A percentile compares a stretch with the other conserved stretches of the same genome.
phyloP scores from a whole-genome alignment of 805 yeast species.

The Saccharomycopsis babjevae region DNA sequence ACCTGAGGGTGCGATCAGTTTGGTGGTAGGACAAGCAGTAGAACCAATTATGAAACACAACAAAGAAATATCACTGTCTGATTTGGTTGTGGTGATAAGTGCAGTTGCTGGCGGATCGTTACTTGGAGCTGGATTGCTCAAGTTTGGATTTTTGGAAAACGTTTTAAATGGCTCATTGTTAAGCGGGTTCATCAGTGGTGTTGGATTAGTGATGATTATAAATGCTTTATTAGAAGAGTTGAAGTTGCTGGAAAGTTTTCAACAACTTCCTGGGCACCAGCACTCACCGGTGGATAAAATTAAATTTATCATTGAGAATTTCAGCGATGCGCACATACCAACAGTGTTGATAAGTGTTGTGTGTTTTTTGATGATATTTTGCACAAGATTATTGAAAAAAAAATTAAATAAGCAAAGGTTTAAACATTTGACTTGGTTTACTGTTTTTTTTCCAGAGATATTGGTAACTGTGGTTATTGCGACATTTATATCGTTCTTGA shows the following conservation, averaged over 20 bases:
- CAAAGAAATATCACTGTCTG: conserved; percentile 33
- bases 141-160: conserved; percentile 79
- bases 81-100: conserved; percentile 57
- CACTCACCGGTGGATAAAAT: conserved; percentile 68
- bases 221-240: conserved; percentile 66
- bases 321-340: conserved; percentile 35
- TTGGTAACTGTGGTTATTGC: conserved; percentile 58
- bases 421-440: conserved; percentile 22
- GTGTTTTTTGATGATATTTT: conserved; percentile 38
- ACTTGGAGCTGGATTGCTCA: conserved; percentile 63
- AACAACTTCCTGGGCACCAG: conserved; percentile 39
- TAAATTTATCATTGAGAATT: conserved; percentile 42
- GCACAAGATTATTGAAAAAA: conserved; percentile 33
- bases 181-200: conserved; percentile 78
- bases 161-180: conserved; percentile 67
- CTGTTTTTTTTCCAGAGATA: conserved; percentile 74
- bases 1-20: conserved; percentile 81
- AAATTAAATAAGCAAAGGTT: conserved; percentile 23
- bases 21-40: conserved; percentile 72
- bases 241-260: conserved; percentile 46
- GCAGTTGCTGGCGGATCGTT: conserved; percentile 67
- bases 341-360: conserved; percentile 51
- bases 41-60: conserved; percentile 41
- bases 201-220: conserved; percentile 73
- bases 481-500: conserved; percentile 39